A percentile compares a stretch with the other conserved stretches of the same genome.
Conservation (phyloP, 306 rosid genomes). For the Purshia tridentata region DNA sequence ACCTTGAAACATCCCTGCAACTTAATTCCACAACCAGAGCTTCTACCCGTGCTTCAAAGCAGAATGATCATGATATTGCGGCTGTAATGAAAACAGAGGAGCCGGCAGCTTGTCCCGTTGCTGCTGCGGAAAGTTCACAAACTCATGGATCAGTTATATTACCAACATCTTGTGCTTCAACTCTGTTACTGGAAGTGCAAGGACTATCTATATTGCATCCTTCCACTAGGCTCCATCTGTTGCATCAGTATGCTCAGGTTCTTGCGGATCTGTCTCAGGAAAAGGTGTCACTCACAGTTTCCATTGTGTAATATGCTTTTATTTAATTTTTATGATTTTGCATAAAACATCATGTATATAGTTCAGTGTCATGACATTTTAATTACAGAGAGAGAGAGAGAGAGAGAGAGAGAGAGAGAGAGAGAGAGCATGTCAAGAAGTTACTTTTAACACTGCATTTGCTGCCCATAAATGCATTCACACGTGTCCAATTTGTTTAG, state of each 20-base stretch:
- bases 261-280: slow-evolving; percentile 68
- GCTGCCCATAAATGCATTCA: too few relatives aligned
- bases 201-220: slow-evolving; percentile 56
- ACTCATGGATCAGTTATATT: slow-evolving; percentile 28
- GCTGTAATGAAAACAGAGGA: slow-evolving; percentile 34
- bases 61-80: slow-evolving; percentile 37
- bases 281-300: slow-evolving; percentile 40
- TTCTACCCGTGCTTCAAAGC: slow-evolving; percentile 37
- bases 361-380: neutral
- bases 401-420: too few relatives aligned
- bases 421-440: too few relatives aligned
- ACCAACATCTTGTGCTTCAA: slow-evolving; percentile 36
- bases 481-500: neutral
- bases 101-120: slow-evolving; percentile 32
- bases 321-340: neutral
- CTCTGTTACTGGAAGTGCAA: slow-evolving; percentile 49
- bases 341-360: neutral
- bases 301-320: neutral
- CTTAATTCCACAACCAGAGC: slow-evolving; percentile 34
- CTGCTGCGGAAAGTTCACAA: slow-evolving; percentile 30
- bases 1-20: slow-evolving; percentile 54
- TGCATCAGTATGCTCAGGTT: slow-evolving; percentile 62
- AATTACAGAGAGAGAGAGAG: too few relatives aligned
- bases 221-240: slow-evolving; percentile 57
- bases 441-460: too few relatives aligned